A percentile compares a stretch with the other conserved stretches of the same genome.
Conservation (phyloP, 257 asterid genomes). For the Scutellaria galericulata region DNA sequence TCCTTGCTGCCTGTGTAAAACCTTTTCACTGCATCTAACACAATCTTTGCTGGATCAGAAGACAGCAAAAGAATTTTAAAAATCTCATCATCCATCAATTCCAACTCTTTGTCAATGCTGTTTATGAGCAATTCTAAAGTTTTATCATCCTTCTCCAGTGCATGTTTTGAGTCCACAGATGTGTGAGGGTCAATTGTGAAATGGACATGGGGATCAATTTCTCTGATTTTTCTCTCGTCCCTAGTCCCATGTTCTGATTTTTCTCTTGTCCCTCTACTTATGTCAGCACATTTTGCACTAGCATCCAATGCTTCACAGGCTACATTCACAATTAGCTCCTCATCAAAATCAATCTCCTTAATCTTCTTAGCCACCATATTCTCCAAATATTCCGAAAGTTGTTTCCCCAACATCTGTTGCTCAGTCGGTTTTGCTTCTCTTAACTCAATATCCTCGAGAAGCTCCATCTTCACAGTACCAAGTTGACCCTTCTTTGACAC, state of each 20-base stretch:
- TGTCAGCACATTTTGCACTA: constrained; percentile 9
- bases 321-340: constrained; percentile 7
- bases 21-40: constrained; percentile 45
- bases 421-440: constrained; percentile 18
- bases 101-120: constrained; percentile 39
- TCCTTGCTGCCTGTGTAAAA: constrained; percentile 41
- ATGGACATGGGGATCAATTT: not conserved
- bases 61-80: constrained; percentile 41
- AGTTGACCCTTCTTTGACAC: constrained; percentile 23
- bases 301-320: constrained; percentile 30
- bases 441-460: constrained; percentile 16
- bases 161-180: constrained; percentile 17
- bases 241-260: constrained; percentile 18
- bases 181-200: constrained; percentile 31
- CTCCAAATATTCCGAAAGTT: constrained; percentile 9
- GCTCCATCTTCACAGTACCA: constrained; percentile 14
- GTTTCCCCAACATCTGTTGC: constrained; percentile 27
- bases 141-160: constrained; percentile 32
- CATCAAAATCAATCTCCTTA: constrained; percentile 18
- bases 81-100: constrained; percentile 41
- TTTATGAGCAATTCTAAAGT: constrained; percentile 35
- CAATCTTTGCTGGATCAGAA: constrained; percentile 56
- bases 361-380: constrained; percentile 14
- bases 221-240: constrained; percentile 23
- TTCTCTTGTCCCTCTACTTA: constrained; percentile 28